Evolutionary conservation across 2,329 filamentous ascomycete species (phyloP).

Genomic region (Trichoderma simmonsii): DNA sequence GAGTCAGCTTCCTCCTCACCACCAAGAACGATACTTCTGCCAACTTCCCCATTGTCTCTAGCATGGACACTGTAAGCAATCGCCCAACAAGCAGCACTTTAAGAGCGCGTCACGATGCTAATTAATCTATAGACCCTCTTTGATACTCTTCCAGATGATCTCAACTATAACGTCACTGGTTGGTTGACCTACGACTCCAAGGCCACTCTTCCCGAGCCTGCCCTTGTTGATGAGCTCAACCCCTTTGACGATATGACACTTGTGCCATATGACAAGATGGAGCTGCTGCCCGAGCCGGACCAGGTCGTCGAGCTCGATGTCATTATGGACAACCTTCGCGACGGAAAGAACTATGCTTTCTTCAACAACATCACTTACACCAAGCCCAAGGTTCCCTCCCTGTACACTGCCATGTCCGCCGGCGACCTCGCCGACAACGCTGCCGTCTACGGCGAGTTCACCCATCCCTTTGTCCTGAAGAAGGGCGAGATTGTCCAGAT

Average conservation of each 20-base stretch:
- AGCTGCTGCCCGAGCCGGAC: constrained; percentile 59
- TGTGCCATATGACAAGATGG: constrained; percentile 63
- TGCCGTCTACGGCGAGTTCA: constrained; percentile 62
- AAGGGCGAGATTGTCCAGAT: constrained; percentile 69
- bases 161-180: constrained; percentile 68
- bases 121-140: constrained; percentile 54
- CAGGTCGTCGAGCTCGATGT: constrained; percentile 61
- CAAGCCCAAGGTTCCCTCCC: constrained; percentile 69
- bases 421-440: constrained; percentile 58
- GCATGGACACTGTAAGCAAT: constrained; percentile 62
- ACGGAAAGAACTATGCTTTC: constrained; percentile 61
- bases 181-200: constrained; percentile 59
- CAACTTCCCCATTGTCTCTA: constrained; percentile 67
- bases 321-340: constrained; percentile 58
- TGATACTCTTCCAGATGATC: constrained; percentile 59
- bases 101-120: neutral
- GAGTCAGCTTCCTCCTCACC: constrained; percentile 60
- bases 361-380: constrained; percentile 78
- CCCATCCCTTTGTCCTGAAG: constrained; percentile 65
- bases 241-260: constrained; percentile 73
- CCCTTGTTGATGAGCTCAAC: constrained; percentile 57
- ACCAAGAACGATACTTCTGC: constrained; percentile 57
- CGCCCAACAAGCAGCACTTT: neutral
- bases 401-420: constrained; percentile 71
- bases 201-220: constrained; percentile 45